Percentiles rank a stretch among this genome's conserved stretches.
phyloP scores from a whole-genome alignment of 202 grass and related monocot species.

The Hordeum pubiflorum region DNA sequence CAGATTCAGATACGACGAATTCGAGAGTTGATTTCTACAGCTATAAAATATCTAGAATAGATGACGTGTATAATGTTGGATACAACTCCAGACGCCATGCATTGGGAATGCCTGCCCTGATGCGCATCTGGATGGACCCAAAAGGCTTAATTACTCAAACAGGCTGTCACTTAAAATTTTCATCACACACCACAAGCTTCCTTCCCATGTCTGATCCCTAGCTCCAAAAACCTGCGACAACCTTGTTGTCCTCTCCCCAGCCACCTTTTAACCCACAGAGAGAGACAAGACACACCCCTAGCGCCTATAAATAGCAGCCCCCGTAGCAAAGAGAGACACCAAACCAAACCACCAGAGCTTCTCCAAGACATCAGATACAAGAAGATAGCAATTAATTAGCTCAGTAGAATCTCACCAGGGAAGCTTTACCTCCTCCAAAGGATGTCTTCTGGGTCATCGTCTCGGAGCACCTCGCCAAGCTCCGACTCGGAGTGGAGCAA shows the following conservation, averaged over 20 bases:
- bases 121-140: not conserved
- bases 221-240: not conserved
- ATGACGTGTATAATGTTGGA: not conserved
- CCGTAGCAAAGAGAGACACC: constrained; percentile 9
- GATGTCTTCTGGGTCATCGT: constrained; percentile 40
- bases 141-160: not conserved
- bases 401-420: constrained; percentile 20
- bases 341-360: constrained; percentile 27
- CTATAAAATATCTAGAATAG: not conserved
- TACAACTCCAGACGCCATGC: not conserved
- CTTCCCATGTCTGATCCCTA: not conserved
- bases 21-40: not conserved
- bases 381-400: not conserved
- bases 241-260: constrained; percentile 27
- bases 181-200: not conserved
- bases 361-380: constrained; percentile 13
- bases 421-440: not conserved
- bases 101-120: constrained; percentile 2
- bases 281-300: not conserved
- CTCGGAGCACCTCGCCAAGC: constrained; percentile 33
- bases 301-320: constrained; percentile 38
- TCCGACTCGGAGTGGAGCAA: constrained; percentile 30
- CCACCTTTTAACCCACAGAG: constrained; percentile 16
- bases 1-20: not conserved
- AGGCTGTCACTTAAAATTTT: constrained; percentile 6